A percentile compares a stretch with the other conserved stretches of the same genome.
Evolutionary conservation across 306 rosid species (phyloP).

Genomic region (Oemleria cerasiformis): DNA sequence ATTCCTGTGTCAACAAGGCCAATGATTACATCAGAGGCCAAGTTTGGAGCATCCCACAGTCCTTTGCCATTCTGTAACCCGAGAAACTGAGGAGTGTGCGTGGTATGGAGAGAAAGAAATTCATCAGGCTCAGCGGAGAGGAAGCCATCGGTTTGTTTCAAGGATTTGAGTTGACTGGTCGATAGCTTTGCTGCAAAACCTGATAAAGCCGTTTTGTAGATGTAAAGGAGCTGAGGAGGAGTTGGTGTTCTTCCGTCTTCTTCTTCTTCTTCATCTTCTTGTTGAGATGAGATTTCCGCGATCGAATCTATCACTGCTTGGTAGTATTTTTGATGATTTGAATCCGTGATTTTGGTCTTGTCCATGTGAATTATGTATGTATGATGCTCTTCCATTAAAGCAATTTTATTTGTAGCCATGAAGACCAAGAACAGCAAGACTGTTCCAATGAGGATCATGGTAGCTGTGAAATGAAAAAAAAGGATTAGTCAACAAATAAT

Average conservation of each 20-base stretch:
- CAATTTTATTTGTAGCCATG: constrained; percentile 37
- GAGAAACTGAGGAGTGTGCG: constrained; percentile 55
- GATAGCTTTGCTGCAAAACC: constrained; percentile 66
- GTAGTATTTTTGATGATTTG: constrained; percentile 42
- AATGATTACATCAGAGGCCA: constrained; percentile 57
- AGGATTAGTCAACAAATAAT: background rate
- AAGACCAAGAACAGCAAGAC: constrained; percentile 35
- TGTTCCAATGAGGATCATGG: constrained; percentile 34
- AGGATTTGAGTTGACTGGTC: constrained; percentile 36
- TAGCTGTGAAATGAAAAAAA: constrained; percentile 24
- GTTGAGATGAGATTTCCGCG: constrained; percentile 30
- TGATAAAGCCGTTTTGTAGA: constrained; percentile 49
- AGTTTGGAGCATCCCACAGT: constrained; percentile 50
- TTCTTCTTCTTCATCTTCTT: constrained; percentile 16
- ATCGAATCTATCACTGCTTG: constrained; percentile 44
- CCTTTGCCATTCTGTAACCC: constrained; percentile 47
- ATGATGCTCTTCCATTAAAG: constrained; percentile 36
- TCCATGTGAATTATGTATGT: constrained; percentile 73
- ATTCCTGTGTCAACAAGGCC: constrained; percentile 67
- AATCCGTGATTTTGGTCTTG: constrained; percentile 38
- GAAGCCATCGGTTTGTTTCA: constrained; percentile 49
- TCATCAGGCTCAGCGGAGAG: constrained; percentile 57
- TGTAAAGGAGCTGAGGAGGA: constrained; percentile 47
- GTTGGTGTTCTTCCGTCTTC: constrained; percentile 20
- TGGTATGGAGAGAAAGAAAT: constrained; percentile 55